phyloP scores from a whole-genome alignment of 164 flowering plant genomes.

The Piper longum region DNA sequence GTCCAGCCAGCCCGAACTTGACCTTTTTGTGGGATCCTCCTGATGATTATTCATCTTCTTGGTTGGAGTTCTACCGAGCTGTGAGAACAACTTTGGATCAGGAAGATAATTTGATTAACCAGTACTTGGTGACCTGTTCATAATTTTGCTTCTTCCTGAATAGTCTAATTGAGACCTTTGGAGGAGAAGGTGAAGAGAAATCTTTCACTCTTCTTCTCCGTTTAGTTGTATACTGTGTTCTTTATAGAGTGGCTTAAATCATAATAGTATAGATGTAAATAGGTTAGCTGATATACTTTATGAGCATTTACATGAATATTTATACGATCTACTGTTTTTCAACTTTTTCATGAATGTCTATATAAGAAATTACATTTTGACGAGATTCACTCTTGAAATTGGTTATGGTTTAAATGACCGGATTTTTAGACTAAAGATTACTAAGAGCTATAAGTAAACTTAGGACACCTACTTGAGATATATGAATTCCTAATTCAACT shows the following conservation, averaged over 20 bases:
- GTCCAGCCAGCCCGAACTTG: conserved; percentile 77
- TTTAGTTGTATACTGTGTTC: conserved; percentile 12
- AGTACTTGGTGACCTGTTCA: conserved; percentile 46
- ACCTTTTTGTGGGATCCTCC: conserved; percentile 57
- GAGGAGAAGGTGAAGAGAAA: conserved; percentile 1
- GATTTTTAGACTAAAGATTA: too few species aligned
- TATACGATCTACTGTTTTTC: too few species aligned
- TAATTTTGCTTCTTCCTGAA: conserved; percentile 12
- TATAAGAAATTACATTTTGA: too few species aligned
- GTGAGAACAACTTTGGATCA: conserved; percentile 52
- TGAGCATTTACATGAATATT: background rate
- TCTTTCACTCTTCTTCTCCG: conserved; percentile 4
- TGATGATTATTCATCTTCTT: conserved; percentile 29
- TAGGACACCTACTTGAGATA: too few species aligned
- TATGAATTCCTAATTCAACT: too few species aligned
- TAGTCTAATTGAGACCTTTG: too few species aligned
- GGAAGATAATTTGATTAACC: conserved; percentile 24
- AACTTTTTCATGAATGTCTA: too few species aligned
- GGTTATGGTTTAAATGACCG: too few species aligned
- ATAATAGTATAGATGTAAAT: conserved; percentile 18
- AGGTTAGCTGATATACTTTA: conserved; percentile 13
- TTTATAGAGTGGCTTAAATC: conserved; percentile 8
- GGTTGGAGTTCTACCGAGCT: conserved; percentile 65
- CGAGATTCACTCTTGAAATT: too few species aligned
- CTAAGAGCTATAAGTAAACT: too few species aligned